Percentiles rank a stretch among this genome's conserved stretches.
These are phyloP conservation scores for Didymella segeticola DNA, from an alignment of 2,329 filamentous ascomycete species.

Conservation along the genomic window DNA sequence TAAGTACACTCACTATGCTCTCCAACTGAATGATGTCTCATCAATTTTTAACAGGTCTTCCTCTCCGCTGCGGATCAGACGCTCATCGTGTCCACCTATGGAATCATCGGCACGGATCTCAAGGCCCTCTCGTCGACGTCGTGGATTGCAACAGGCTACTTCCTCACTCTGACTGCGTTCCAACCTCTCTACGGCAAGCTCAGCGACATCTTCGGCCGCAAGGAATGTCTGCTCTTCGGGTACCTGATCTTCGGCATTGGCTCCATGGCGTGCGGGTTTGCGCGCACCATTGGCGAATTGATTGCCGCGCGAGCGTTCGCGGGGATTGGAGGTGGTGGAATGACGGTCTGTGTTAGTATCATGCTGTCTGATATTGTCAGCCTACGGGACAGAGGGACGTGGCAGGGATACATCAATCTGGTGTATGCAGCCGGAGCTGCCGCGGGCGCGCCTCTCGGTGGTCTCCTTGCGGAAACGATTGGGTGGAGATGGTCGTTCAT, in stretches of 20 bases:
- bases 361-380: slow-evolving; percentile 75
- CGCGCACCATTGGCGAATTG: slow-evolving; percentile 68
- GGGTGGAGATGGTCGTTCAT: slow-evolving; percentile 82
- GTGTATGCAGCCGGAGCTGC: slow-evolving; percentile 73
- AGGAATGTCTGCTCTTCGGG: slow-evolving; percentile 68
- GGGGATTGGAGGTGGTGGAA: slow-evolving; percentile 73
- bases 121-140: slow-evolving; percentile 75
- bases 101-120: slow-evolving; percentile 77
- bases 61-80: slow-evolving; percentile 77
- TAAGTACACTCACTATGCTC: slow-evolving; percentile 44
- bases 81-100: slow-evolving; percentile 78
- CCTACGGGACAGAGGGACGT: slow-evolving; percentile 72
- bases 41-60: slow-evolving; percentile 64
- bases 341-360: slow-evolving; percentile 73
- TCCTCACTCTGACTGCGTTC: slow-evolving; percentile 75
- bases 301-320: slow-evolving; percentile 69
- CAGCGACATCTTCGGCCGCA: slow-evolving; percentile 74
- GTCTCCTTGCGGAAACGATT: slow-evolving; percentile 73
- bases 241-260: slow-evolving; percentile 71
- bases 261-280: slow-evolving; percentile 68
- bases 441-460: slow-evolving; percentile 72
- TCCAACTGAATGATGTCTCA: not conserved
- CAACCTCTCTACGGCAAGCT: slow-evolving; percentile 78
- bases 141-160: slow-evolving; percentile 75
- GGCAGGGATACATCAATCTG: slow-evolving; percentile 78